Evolutionary conservation across 2,329 filamentous ascomycete genomes (phyloP), one percentile per base, ranked within the genome.

Genomic region (Nemania sp.): DNA sequence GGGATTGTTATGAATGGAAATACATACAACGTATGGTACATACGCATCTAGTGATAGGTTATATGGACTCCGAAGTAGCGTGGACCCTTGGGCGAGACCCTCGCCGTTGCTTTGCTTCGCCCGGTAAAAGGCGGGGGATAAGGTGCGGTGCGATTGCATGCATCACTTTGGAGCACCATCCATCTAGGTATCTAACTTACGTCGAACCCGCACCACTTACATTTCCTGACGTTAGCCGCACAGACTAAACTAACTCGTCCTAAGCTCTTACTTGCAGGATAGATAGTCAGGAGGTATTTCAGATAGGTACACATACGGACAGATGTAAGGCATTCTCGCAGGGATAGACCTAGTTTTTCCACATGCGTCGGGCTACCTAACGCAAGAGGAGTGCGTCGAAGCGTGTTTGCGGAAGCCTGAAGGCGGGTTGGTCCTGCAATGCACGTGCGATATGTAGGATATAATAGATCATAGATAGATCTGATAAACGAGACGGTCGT

Each of bases 391-490:
- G 4, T 4, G 10, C 13, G n/a, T 32, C 29, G 29, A 22, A 47
- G 52, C 27, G 11, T 29, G 20, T 52, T 18, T 27, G 13, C 13
- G 24, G 22, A 52, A 52, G 26, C 15, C 24, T 27, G 7, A 27
- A n/a, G 15, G 38, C 15, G 38, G n/a, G n/a, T n/a, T n/a, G n/a
- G n/a, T 15, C 38, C 38, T 66, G 57, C 66, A 47, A 67, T 60
- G 63, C 67, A 69, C 63, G 67, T 63, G 67, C 38, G 38, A 18
- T 41, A 41, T 41, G 38, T 41, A 13, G 13, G 15, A 41, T 35
- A 35, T 5, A 1, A 51, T 38, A 56, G 49, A 54, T 54, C 35
- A 47, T 38, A 11, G n/a, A 24, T 24, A 47, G n/a, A 52, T 29
- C 49, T 52, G 49, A 52, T n/a, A 52, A 24, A n/a, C 20, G 13